Evolutionary conservation across 2,329 filamentous ascomycete genomes (phyloP).

Genomic region (Pseudogymnoascus sp.): DNA sequence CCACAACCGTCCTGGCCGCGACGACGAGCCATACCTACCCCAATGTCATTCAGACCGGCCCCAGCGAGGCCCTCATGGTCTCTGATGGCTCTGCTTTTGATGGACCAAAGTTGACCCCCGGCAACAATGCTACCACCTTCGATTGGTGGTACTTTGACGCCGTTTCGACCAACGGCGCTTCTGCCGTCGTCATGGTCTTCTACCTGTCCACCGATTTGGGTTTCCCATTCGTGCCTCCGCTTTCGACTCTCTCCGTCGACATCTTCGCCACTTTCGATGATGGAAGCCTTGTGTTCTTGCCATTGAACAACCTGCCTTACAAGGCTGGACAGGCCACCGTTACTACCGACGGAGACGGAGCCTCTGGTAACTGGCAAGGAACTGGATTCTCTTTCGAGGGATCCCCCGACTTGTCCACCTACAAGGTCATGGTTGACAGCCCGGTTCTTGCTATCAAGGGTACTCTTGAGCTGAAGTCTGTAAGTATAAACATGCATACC

Average conservation of each 20-base stretch:
- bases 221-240: slow-evolving; percentile 30
- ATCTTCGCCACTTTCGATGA: slow-evolving; percentile 15
- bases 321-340: slow-evolving; percentile 10
- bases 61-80: not conserved
- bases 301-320: slow-evolving; percentile 4
- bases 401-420: slow-evolving; percentile 14
- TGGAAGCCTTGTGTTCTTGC: slow-evolving; percentile 11
- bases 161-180: slow-evolving; percentile 24
- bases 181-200: slow-evolving; percentile 29
- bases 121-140: slow-evolving; percentile 21
- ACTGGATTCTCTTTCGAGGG: slow-evolving; percentile 16
- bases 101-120: slow-evolving; percentile 17
- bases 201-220: slow-evolving; percentile 26
- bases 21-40: not conserved
- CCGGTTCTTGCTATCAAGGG: slow-evolving; percentile 16
- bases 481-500: not conserved
- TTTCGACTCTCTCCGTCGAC: slow-evolving; percentile 11
- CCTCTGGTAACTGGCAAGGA: slow-evolving; percentile 15
- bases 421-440: slow-evolving; percentile 15
- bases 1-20: not conserved
- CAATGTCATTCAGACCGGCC: not conserved
- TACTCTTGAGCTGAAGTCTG: slow-evolving; percentile 13
- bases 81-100: slow-evolving; percentile 13
- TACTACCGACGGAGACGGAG: slow-evolving; percentile 11
- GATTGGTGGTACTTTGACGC: slow-evolving; percentile 38